Evolutionary conservation across 2,329 filamentous ascomycete species (phyloP).

Genomic region (Penicillium sclerotiorum): DNA sequence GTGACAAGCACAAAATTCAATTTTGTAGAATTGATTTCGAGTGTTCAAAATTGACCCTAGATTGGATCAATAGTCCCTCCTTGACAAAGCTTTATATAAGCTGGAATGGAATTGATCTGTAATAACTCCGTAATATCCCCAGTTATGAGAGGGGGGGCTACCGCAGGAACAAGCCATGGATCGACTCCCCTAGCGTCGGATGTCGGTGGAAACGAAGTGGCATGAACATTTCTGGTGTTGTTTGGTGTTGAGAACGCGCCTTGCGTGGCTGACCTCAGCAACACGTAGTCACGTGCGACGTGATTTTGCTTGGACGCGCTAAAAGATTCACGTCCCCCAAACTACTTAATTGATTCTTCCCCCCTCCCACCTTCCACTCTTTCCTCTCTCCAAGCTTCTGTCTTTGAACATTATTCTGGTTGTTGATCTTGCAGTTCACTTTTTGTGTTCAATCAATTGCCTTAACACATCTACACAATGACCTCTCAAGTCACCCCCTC

Average conservation of each 20-base stretch:
- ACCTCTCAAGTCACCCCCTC: slow-evolving; percentile 74
- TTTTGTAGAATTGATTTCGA: background rate
- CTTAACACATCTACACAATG: slow-evolving; percentile 57
- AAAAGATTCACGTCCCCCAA: slow-evolving; percentile 33
- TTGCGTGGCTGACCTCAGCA: slow-evolving; percentile 20
- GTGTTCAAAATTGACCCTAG: background rate
- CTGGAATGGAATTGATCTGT: background rate
- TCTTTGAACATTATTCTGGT: slow-evolving; percentile 17
- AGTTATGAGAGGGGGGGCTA: slow-evolving; percentile 18
- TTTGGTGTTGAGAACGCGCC: slow-evolving; percentile 16
- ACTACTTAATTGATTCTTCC: slow-evolving; percentile 38
- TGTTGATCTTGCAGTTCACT: slow-evolving; percentile 23
- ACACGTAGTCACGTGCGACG: slow-evolving; percentile 43
- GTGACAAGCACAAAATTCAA: background rate
- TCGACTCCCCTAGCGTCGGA: slow-evolving; percentile 27
- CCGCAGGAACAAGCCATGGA: slow-evolving; percentile 24
- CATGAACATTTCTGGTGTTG: slow-evolving; percentile 19
- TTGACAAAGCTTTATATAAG: background rate
- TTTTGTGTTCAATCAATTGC: slow-evolving; percentile 31
- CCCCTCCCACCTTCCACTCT: slow-evolving; percentile 30
- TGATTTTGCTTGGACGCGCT: slow-evolving; percentile 43
- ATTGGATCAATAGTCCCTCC: too few relatives aligned
- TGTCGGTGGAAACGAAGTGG: slow-evolving; percentile 25
- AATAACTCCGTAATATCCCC: background rate
- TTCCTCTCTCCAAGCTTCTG: slow-evolving; percentile 28